phyloP scores from a whole-genome alignment of 495 filamentous ascomycete genomes.

The Neurospora hispaniola region DNA sequence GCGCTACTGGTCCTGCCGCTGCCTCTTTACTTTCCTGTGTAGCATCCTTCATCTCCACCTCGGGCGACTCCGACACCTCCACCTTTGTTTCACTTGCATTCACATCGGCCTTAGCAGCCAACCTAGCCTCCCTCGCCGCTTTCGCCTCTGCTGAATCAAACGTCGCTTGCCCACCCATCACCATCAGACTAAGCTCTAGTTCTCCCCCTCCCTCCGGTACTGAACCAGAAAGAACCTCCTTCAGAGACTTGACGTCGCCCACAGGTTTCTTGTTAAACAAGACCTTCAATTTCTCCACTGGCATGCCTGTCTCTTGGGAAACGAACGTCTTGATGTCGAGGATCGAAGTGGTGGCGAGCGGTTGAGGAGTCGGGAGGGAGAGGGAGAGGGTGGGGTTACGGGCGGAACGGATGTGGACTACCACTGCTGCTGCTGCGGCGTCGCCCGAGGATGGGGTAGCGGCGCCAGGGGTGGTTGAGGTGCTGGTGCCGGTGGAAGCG shows the following conservation, averaged over 20 bases:
- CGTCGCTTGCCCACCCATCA: conserved; percentile 54
- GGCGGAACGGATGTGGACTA: conserved; percentile 57
- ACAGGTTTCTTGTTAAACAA: conserved; percentile 76
- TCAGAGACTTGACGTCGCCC: conserved; percentile 53
- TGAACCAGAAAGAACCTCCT: conserved; percentile 30
- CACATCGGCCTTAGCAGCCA: too few species aligned
- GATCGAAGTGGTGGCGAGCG: conserved; percentile 49
- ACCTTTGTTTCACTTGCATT: background rate
- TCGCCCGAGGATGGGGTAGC: background rate
- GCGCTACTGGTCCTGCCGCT: conserved; percentile 31
- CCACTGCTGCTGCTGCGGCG: background rate
- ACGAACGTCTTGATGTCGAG: conserved; percentile 62
- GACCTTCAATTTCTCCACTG: conserved; percentile 66
- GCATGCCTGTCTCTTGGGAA: conserved; percentile 35
- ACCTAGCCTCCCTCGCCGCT: background rate
- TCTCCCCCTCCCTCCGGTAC: conserved; percentile 25
- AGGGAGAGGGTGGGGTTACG: conserved; percentile 61
- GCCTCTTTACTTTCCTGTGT: background rate
- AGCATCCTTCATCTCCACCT: background rate
- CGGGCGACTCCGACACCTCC: background rate
- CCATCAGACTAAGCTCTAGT: conserved; percentile 74
- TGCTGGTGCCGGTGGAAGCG: background rate
- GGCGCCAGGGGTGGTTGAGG: background rate
- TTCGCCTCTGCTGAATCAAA: background rate
- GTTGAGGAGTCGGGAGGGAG: conserved; percentile 33